Percentiles rank a stretch among this genome's conserved stretches.
These are phyloP conservation scores for Plenodomus lindquistii DNA, from an alignment of 2,329 filamentous ascomycete genomes.

Conservation along the genomic window DNA sequence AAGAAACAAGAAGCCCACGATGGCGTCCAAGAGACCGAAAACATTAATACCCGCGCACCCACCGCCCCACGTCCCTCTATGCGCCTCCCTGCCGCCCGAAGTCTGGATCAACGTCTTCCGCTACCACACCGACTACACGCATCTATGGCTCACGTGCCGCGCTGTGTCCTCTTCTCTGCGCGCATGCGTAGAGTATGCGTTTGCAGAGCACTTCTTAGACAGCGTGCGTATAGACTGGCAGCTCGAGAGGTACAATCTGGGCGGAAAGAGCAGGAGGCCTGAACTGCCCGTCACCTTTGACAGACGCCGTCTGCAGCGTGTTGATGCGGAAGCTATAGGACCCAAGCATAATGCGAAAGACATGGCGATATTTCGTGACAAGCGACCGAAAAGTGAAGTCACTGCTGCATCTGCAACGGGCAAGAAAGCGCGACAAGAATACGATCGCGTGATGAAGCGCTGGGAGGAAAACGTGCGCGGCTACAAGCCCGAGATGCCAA, in stretches of 20 bases:
- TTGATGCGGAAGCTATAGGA: background rate
- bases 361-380: slow-evolving; percentile 23
- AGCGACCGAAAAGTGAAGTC: slow-evolving; percentile 5
- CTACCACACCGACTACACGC: slow-evolving; percentile 31
- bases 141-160: slow-evolving; percentile 39
- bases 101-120: slow-evolving; percentile 41
- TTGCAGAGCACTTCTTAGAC: slow-evolving; percentile 27
- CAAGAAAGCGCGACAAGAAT: slow-evolving; percentile 6
- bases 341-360: slow-evolving; percentile 16
- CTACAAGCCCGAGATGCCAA: slow-evolving; percentile 33
- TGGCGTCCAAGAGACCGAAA: background rate
- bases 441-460: slow-evolving; percentile 22
- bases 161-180: slow-evolving; percentile 29
- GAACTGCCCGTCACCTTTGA: slow-evolving; percentile 28
- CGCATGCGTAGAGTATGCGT: slow-evolving; percentile 36
- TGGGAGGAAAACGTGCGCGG: slow-evolving; percentile 32
- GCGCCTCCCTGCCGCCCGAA: slow-evolving; percentile 37
- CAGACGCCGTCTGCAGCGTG: background rate
- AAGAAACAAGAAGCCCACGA: background rate
- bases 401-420: background rate
- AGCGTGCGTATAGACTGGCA: slow-evolving; percentile 31
- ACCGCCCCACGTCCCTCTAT: slow-evolving; percentile 7
- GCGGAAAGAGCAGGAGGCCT: slow-evolving; percentile 33
- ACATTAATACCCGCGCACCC: background rate
- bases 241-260: slow-evolving; percentile 40